Evolutionary conservation across 2,329 filamentous ascomycete species (phyloP).

Genomic region (Nectriaceae sp.): DNA sequence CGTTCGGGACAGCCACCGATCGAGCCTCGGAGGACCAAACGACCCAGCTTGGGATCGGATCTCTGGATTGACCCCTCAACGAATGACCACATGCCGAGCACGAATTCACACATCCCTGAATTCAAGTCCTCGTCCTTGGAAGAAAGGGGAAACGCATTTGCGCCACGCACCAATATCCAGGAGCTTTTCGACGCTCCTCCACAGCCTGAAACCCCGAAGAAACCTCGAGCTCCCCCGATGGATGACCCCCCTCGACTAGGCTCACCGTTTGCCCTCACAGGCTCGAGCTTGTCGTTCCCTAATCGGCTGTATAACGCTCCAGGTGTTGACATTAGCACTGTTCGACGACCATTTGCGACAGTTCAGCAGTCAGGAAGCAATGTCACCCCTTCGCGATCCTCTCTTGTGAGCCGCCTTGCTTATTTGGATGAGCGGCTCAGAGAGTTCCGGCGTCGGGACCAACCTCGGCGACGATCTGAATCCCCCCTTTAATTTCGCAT

Average conservation of each 20-base stretch:
- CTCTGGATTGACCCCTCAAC: conserved; percentile 52
- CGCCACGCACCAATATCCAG: conserved; percentile 44
- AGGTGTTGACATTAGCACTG: conserved; percentile 45
- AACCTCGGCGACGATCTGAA: conserved; percentile 46
- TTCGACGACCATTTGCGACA: conserved; percentile 58
- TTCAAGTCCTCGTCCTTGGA: conserved; percentile 38
- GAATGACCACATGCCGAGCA: conserved; percentile 21
- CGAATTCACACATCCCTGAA: conserved; percentile 25
- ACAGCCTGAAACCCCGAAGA: conserved; percentile 15
- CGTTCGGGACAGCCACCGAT: conserved; percentile 48
- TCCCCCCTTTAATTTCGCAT: conserved; percentile 46
- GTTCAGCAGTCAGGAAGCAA: conserved; percentile 49
- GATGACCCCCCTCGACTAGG: conserved; percentile 53
- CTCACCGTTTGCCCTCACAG: conserved; percentile 57
- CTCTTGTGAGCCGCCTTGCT: conserved; percentile 53
- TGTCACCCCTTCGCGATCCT: conserved; percentile 40
- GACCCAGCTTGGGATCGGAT: conserved; percentile 56
- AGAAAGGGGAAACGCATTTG: conserved; percentile 40
- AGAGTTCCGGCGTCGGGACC: conserved; percentile 50
- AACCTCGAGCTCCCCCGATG: conserved; percentile 31
- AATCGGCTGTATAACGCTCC: conserved; percentile 53
- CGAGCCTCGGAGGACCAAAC: conserved; percentile 51
- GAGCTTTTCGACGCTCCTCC: conserved; percentile 40
- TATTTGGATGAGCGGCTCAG: conserved; percentile 61
- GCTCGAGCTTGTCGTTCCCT: conserved; percentile 62